Conservation (phyloP, 345 rosid species). For the Lepidium sativum region DNA sequence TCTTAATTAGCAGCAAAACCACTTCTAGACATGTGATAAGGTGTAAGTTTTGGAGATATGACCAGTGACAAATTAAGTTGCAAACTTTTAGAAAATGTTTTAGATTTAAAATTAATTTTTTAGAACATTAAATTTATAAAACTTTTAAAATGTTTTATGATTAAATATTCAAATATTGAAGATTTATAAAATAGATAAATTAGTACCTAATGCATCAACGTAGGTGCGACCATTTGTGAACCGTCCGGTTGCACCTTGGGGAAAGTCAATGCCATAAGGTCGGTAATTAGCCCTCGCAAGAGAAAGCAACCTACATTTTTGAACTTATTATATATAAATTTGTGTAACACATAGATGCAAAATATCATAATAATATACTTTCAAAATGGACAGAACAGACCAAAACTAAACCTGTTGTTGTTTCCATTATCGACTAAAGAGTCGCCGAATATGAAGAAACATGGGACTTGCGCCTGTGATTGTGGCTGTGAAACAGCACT, state of each 20-base stretch:
- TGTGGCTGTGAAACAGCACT: conserved; percentile 33
- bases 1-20: neutral
- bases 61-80: neutral
- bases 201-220: conserved; percentile 69
- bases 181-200: neutral
- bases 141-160: too few relatives aligned
- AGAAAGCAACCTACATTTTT: conserved; percentile 31
- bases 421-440: conserved; percentile 92
- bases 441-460: conserved; percentile 85
- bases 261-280: conserved; percentile 90
- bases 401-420: conserved; percentile 41
- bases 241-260: conserved; percentile 63
- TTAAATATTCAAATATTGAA: neutral
- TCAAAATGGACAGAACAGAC: neutral
- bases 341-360: neutral
- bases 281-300: conserved; percentile 76
- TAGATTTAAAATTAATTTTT: neutral
- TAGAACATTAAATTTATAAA: neutral
- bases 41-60: neutral
- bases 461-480: conserved; percentile 53
- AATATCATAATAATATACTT: neutral
- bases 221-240: conserved; percentile 83
- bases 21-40: neutral
- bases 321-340: neutral
- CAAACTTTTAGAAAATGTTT: neutral